These are phyloP conservation scores for Dipodascopsis tothii DNA, from an alignment of 805 yeast genomes.

Conservation along the genomic window DNA sequence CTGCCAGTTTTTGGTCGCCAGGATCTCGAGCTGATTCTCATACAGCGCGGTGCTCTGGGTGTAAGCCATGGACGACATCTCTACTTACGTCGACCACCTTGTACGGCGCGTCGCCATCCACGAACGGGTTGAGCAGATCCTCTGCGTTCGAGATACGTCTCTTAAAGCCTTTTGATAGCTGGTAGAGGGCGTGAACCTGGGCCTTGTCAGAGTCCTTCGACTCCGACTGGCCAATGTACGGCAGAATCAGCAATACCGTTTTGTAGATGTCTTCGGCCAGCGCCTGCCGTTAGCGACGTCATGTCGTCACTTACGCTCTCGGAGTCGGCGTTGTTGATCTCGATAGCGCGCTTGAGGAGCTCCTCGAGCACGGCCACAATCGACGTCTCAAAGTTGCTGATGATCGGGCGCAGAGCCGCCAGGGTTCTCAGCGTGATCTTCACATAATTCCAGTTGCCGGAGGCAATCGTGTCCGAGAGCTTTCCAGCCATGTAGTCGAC, in stretches of 20 bases:
- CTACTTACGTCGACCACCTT: conserved; percentile 11
- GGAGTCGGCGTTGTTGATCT: conserved; percentile 37
- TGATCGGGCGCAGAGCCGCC: conserved; percentile 56
- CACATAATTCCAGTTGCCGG: conserved; percentile 51
- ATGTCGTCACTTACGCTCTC: conserved; percentile 1
- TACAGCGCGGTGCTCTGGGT: conserved; percentile 11
- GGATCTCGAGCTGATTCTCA: conserved; percentile 9
- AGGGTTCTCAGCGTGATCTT: conserved; percentile 67
- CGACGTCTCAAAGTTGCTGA: conserved; percentile 40
- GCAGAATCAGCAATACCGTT: conserved; percentile 7
- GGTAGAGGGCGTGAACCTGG: conserved; percentile 2
- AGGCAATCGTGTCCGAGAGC: conserved; percentile 49
- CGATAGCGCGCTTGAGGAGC: conserved; percentile 49
- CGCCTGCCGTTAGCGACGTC: conserved; percentile 1
- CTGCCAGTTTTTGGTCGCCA: conserved; percentile 14
- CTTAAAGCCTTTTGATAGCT: conserved; percentile 5
- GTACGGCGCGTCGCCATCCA: conserved; percentile 21
- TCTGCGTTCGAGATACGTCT: conserved; percentile 4
- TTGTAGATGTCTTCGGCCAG: conserved; percentile 9
- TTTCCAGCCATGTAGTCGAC: conserved; percentile 61
- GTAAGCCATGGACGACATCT: too few species aligned
- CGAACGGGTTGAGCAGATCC: conserved; percentile 13
- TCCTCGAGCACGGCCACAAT: conserved; percentile 44
- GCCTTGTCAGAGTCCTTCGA: conserved; percentile 4
- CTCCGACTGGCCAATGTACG: conserved; percentile 13